Base-by-base conservation (phyloP, 352 stramenopile species). In the Globisporangium middletonii region DNA sequence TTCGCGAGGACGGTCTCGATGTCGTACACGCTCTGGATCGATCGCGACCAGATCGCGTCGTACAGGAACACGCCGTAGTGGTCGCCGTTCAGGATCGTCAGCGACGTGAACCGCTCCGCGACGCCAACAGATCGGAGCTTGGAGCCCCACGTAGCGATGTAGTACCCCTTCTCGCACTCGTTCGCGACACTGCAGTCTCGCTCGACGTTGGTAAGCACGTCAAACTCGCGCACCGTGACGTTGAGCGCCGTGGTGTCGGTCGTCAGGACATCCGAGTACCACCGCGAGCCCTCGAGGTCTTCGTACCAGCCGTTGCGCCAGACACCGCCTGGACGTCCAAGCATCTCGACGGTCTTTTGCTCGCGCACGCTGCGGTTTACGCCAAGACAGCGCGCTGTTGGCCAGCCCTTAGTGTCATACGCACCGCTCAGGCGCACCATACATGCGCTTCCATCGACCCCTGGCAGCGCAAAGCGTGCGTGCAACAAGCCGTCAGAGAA, bases 251-350 rank as follows among this genome's bases (percentile, higher is more conserved):
- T 35, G 4, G 30, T 4, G 30, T 35, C 30, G 4, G 30, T 35
- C 30, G 30, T 35, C 30, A 35, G 4, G 13, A 86, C 33, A 50
- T 83, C 73, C 16, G 72, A 65, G 59, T 68, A 55, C 56, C 67
- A 75, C 33, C 59, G 57, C 3, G 52, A 46, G 2, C 67, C 64
- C 0, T 28, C 7, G 0, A 12, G 7, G 28, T 67, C 60, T 28
- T 77, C 66, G 55, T 73, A 61, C 72, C 72, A 85, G 16, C 75
- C 75, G 33, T 85, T 72, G 16, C 55, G 52, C 75, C 71, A 77
- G 1, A 57, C 46, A 0, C 70, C 68, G 1, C 62, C 57, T 7
- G 55, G 56, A 1, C 60, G 51, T 12, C 56, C 4, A 0, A 82
- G 64, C 76, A 69, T 82, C 48, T 75, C 57, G 44, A 52, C 54